Conservation (phyloP, 2,329 filamentous ascomycete genomes). For the Epichloe festucae region DNA sequence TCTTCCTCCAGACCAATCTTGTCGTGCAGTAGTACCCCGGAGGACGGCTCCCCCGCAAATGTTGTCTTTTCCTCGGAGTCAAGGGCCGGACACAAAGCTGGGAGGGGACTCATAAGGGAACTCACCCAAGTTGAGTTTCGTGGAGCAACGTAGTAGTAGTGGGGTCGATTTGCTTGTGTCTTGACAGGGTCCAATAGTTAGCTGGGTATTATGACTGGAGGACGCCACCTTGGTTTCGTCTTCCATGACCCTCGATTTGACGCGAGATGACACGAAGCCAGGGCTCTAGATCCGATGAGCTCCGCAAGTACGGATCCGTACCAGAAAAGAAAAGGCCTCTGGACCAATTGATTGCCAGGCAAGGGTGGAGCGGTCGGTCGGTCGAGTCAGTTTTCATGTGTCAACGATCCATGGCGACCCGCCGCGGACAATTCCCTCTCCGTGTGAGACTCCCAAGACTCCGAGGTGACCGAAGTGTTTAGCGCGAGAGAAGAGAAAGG, state of each 20-base stretch:
- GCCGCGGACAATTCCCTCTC: conserved; percentile 3
- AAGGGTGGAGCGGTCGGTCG: background rate
- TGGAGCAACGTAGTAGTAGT: conserved; percentile 3
- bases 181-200: background rate
- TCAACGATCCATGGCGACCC: conserved; percentile 6
- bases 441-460: background rate
- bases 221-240: background rate
- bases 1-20: background rate
- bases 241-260: background rate
- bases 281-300: background rate
- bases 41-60: conserved; percentile 6
- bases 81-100: no score
- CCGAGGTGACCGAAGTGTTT: background rate
- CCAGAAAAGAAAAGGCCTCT: background rate
- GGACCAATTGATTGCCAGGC: background rate
- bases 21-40: background rate
- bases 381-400: conserved; percentile 11
- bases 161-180: background rate
- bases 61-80: background rate
- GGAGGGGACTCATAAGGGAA: background rate
- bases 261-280: background rate
- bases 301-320: background rate
- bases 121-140: conserved; percentile 1
- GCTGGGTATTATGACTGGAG: background rate
- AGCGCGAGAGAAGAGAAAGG: background rate